phyloP scores from a whole-genome alignment of 169 alveolate species.

The Plasmodium billcollinsi region DNA sequence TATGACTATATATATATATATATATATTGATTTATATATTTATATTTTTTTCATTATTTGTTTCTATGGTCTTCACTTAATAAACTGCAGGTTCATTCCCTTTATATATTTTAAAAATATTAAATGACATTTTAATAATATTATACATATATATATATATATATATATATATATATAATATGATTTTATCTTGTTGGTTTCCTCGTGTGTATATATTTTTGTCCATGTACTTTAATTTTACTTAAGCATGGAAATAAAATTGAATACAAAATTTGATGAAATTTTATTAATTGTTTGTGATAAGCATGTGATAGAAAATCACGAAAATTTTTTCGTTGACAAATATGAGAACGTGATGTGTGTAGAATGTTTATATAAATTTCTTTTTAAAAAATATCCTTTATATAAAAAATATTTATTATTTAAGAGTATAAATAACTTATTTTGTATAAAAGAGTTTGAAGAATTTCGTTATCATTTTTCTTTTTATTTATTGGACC shows the following conservation, averaged over 20 bases:
- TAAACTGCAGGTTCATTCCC: too few relatives aligned
- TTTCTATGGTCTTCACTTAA: too few relatives aligned
- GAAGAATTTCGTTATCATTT: slow-evolving; percentile 66
- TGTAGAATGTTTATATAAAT: slow-evolving; percentile 56
- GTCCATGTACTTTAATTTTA: background rate
- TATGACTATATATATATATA: too few relatives aligned
- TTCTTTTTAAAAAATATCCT: slow-evolving; percentile 59
- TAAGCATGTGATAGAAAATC: slow-evolving; percentile 68
- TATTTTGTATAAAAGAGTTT: slow-evolving; percentile 45
- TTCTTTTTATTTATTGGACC: slow-evolving; percentile 63
- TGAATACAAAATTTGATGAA: slow-evolving; percentile 42
- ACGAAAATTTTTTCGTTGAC: slow-evolving; percentile 56
- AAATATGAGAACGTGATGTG: slow-evolving; percentile 43
- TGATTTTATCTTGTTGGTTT: background rate
- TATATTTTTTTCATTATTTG: too few relatives aligned
- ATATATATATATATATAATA: slow-evolving; percentile 13
- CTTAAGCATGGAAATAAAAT: slow-evolving; percentile 56
- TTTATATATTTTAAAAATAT: too few relatives aligned
- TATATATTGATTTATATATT: too few relatives aligned
- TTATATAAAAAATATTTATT: slow-evolving; percentile 70
- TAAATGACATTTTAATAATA: background rate
- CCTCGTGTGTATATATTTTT: background rate
- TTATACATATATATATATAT: slow-evolving; percentile 7
- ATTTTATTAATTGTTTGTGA: slow-evolving; percentile 35
- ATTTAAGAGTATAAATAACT: slow-evolving; percentile 58